Evolutionary conservation across 176 grass and related monocot species (phyloP), one percentile per base, ranked within the genome.

Genomic region (Lolium perenne): DNA sequence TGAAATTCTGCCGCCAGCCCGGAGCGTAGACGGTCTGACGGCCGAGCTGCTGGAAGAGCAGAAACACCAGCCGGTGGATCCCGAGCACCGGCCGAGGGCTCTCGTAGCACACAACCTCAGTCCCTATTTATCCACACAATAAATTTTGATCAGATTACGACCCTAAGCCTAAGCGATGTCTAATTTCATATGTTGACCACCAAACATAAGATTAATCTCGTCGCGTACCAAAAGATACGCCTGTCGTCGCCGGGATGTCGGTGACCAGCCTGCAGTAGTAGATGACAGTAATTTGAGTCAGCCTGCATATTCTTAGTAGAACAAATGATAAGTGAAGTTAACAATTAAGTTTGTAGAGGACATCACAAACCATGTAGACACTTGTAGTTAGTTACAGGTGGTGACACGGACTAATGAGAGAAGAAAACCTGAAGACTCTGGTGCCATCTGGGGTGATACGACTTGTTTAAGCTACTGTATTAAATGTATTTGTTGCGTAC

Each of bases 31-130:
- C 88, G 23, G 94, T 89, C 84, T 96, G 90, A 18, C 92, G 88
- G 16, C 90, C 92, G 11, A 87, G 84, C 87, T 95, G 97, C 61
- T 88, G 46, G 88, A 92, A 98, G 56, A 98, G 90, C 67, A 94
- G 86, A 9, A 94, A 98, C 54, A 98, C 90, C 43, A 98, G 63
- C 45, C 96, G 88, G 85, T 98, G 96, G 87, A 98, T 95, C 16
- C 96, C 96, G 4, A 95, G 89, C 21, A 70, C 79, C 23, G 96
- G 96, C 80, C 92, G 71, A 5, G 96, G 95, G 83, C 78, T 86
- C 77, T 95, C 88, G 38, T 95, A 98, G 58, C 84, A 75, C 81
- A 95, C 71, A 11, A 98, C 56, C 84, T 95, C 95, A 0, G 79
- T 89, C 10, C 93, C 95, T 98, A n/a, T 16, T 18, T 32, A 53